Evolutionary conservation across 371 early-diverging fungal genomes (phyloP).

Genomic region (Mortierella sp.): DNA sequence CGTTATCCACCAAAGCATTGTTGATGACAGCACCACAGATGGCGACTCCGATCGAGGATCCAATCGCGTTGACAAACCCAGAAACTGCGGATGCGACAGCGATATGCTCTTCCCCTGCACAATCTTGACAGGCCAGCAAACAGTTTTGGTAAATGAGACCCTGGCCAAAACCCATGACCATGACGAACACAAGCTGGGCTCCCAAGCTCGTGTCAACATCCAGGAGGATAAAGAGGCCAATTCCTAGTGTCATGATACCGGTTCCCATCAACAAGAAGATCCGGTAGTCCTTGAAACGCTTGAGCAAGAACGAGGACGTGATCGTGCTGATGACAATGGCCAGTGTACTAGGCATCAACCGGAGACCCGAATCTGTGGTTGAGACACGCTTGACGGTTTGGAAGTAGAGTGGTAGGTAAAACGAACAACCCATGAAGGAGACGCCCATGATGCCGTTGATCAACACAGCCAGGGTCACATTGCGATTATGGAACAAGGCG

Average conservation of each 20-base stretch:
- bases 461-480: slow-evolving; percentile 48
- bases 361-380: slow-evolving; percentile 63
- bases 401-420: slow-evolving; percentile 77
- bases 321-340: slow-evolving; percentile 15
- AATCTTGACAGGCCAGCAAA: slow-evolving; percentile 48
- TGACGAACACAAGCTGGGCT: slow-evolving; percentile 55
- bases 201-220: slow-evolving; percentile 37
- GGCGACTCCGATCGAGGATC: slow-evolving; percentile 56
- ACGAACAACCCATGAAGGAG: slow-evolving; percentile 71
- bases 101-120: slow-evolving; percentile 41
- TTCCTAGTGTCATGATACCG: slow-evolving; percentile 56
- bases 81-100: slow-evolving; percentile 56
- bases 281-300: slow-evolving; percentile 44
- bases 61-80: slow-evolving; percentile 53
- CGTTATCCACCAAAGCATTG: slow-evolving; percentile 31
- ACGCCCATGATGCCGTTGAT: slow-evolving; percentile 66
- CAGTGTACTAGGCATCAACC: slow-evolving; percentile 20
- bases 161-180: slow-evolving; percentile 65
- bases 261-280: slow-evolving; percentile 59
- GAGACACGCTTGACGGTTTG: slow-evolving; percentile 56
- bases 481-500: slow-evolving; percentile 41
- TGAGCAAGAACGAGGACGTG: slow-evolving; percentile 24
- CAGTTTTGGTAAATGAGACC: slow-evolving; percentile 62
- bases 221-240: slow-evolving; percentile 59
- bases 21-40: slow-evolving; percentile 53